Evolutionary conservation across 176 grass and related monocot genomes (phyloP), one percentile per base, ranked within the genome.

Genomic region (Stipa capillata): DNA sequence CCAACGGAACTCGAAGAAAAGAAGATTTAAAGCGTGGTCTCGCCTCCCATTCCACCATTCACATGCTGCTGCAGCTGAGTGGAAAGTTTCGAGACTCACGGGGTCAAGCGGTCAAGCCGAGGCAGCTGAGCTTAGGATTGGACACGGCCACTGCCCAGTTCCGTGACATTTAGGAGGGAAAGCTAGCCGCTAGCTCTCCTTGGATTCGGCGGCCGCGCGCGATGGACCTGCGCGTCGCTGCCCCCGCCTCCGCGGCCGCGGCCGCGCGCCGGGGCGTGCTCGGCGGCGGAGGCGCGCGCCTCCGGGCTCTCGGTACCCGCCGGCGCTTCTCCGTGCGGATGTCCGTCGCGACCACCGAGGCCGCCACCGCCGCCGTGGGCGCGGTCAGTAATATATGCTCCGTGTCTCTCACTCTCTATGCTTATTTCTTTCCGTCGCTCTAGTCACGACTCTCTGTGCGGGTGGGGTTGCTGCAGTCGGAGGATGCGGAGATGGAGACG

Each of bases 281-380:
- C 31, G 74, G 79, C 58, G 51, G 61, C 21, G 81, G 75, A 20
- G 31, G 78, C 9, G 69, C 49, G 32, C 62, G 73, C 25, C 2
- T 82, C 21, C 54, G 85, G 73, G 23, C n/a, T 65, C 17, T 24
- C 27, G 41, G 51, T 2, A 12, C 73, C 15, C 24, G 74, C 6
- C 41, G 70, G 14, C 27, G 80, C 15, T 48, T 82, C 4, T 81
- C 61, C 11, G 79, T 94, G 71, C 83, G 83, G 76, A 79, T 79
- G 84, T 89, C 89, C 28, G 81, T 89, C 35, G 86, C 72, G 2
- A 91, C 86, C 45, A 87, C 89, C 24, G 80, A 83, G 42, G 75
- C 86, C 44, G 62, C 88, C 75, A 8, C 83, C 5, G 55, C 82
- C 67, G 52, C 75, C 25, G 72, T 62, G 52, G 80, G 37, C 31